Conservation (phyloP, 176 grass and related monocot genomes). For the Melocanna baccifera region DNA sequence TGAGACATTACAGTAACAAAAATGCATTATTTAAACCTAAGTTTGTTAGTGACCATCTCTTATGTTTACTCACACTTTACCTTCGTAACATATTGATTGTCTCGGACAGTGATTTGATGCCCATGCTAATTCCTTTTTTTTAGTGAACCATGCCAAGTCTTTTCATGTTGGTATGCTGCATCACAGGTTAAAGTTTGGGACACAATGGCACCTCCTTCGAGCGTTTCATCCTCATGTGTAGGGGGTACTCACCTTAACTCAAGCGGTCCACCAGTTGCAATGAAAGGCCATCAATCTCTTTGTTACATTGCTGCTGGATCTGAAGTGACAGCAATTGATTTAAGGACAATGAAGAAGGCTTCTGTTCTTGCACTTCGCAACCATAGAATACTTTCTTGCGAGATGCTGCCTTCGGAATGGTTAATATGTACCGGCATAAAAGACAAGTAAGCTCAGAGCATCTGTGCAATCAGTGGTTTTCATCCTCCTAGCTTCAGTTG, state of each 20-base stretch:
- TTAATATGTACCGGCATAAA: constrained; percentile 68
- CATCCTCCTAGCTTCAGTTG: neutral
- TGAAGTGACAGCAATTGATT: constrained; percentile 61
- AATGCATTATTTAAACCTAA: neutral
- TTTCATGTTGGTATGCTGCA: constrained; percentile 22
- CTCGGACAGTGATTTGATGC: neutral
- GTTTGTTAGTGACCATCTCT: neutral
- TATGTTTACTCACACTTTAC: neutral
- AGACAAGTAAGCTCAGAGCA: constrained; percentile 61
- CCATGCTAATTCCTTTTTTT: neutral
- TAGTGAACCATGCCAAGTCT: neutral
- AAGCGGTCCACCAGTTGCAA: constrained; percentile 46
- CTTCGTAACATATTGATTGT: neutral
- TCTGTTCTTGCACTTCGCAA: constrained; percentile 49
- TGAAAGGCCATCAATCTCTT: constrained; percentile 65
- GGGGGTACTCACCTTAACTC: constrained; percentile 53
- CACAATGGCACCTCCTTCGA: constrained; percentile 45
- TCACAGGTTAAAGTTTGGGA: constrained; percentile 88
- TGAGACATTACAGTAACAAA: neutral
- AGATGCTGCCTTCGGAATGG: constrained; percentile 79
- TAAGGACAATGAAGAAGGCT: constrained; percentile 80
- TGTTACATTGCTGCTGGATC: constrained; percentile 70
- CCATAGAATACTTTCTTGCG: constrained; percentile 66
- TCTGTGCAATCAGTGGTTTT: neutral
- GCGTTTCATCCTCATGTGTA: constrained; percentile 70